Percentiles rank a stretch among this genome's conserved stretches.
phyloP scores from a whole-genome alignment of 1,284 basidiomycete species.

The Cryptococcus jaspeensis region DNA sequence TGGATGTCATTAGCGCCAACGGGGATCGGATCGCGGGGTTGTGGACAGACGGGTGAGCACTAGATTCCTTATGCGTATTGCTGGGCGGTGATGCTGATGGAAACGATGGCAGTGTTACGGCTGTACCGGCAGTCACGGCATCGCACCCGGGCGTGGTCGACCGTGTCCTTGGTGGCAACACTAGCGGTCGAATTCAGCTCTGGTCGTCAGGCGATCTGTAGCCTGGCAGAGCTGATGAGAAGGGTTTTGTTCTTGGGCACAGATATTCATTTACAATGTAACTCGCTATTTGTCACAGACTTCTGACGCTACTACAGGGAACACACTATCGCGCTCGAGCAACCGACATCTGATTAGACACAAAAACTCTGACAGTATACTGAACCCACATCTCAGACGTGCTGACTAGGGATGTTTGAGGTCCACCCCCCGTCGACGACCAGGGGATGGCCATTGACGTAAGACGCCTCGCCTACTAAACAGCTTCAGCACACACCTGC shows the following conservation, averaged over 20 bases:
- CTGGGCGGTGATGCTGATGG: neutral
- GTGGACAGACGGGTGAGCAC: constrained; percentile 40
- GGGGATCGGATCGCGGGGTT: constrained; percentile 44
- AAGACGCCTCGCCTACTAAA: constrained; percentile 75
- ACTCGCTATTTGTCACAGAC: no score
- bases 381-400: no score
- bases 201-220: constrained; percentile 27
- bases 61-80: neutral
- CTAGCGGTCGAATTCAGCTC: constrained; percentile 47
- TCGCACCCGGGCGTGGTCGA: constrained; percentile 49
- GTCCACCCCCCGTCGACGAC: no score
- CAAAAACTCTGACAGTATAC: no score
- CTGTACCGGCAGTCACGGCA: constrained; percentile 53
- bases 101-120: constrained; percentile 42
- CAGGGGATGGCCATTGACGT: constrained; percentile 86
- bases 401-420: no score
- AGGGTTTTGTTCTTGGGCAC: no score
- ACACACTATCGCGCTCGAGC: no score
- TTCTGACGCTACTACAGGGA: no score
- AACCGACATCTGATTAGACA: no score
- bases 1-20: constrained; percentile 49
- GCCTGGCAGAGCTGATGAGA: no score
- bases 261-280: no score
- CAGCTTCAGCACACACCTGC: neutral
- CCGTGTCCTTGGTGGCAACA: constrained; percentile 50